These are phyloP conservation scores for Pisolithus albus DNA, from an alignment of 768 basidiomycete species.

Conservation along the genomic window DNA sequence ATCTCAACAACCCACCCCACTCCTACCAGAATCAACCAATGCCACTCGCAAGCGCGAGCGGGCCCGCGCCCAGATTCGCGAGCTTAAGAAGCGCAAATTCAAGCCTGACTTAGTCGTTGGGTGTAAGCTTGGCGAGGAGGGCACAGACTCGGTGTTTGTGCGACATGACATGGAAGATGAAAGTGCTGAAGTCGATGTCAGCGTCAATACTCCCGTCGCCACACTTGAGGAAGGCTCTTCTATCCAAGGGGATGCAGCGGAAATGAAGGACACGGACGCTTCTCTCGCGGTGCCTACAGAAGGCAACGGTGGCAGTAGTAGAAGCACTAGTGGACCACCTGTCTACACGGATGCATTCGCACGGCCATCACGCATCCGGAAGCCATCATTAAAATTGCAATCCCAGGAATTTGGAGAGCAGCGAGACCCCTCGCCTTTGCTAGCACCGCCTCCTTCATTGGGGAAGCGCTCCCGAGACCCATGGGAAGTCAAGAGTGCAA, in stretches of 20 bases:
- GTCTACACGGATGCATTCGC: conserved; percentile 1
- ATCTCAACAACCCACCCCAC: conserved; percentile 4
- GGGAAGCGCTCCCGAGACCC: conserved; percentile 24
- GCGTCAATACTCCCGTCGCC: conserved; percentile 26
- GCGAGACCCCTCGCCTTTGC: conserved; percentile 5
- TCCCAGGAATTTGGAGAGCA: conserved; percentile 10
- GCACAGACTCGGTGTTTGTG: conserved; percentile 41
- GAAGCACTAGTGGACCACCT: neutral
- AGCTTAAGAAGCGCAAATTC: conserved; percentile 50
- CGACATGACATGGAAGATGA: conserved; percentile 55
- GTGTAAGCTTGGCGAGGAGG: conserved; percentile 23
- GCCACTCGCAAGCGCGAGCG: conserved; percentile 30
- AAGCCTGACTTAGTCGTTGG: conserved; percentile 27
- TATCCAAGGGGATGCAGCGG: conserved; percentile 1
- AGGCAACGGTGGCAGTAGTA: neutral
- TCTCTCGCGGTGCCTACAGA: conserved; percentile 1
- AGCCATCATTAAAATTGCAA: conserved; percentile 27
- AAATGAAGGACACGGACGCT: conserved; percentile 13
- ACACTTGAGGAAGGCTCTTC: conserved; percentile 7
- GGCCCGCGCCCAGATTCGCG: conserved; percentile 47
- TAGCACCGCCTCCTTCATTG: conserved; percentile 10
- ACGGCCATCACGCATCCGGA: conserved; percentile 21
- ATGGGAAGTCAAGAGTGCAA: conserved; percentile 11
- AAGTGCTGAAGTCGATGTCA: conserved; percentile 54
- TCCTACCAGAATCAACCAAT: conserved; percentile 13